These are phyloP conservation scores for Vigna trinervia DNA, from an alignment of 306 rosid genomes.

Conservation along the genomic window DNA sequence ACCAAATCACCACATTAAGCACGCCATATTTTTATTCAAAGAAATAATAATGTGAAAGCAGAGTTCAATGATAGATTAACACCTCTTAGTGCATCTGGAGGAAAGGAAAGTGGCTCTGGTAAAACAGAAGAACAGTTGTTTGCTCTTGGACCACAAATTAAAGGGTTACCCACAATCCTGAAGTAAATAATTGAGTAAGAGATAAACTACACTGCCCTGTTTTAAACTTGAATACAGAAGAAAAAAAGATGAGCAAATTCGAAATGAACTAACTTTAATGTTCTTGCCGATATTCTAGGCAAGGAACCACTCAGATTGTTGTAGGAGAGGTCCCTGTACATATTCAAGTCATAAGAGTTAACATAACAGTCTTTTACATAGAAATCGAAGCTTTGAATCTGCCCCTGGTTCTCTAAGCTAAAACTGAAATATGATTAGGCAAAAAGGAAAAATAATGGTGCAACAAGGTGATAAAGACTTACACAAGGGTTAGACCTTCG, in stretches of 20 bases:
- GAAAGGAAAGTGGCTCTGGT: conserved; percentile 93
- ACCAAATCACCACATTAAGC: conserved; percentile 45
- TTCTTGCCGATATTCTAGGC: conserved; percentile 90
- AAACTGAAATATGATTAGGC: conserved; percentile 1
- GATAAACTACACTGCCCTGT: conserved; percentile 7
- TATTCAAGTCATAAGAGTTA: conserved; percentile 37
- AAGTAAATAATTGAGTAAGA: conserved; percentile 23
- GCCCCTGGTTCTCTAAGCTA: not conserved
- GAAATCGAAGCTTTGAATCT: conserved; percentile 24
- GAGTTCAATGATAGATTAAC: conserved; percentile 11
- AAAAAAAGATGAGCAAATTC: conserved; percentile 6
- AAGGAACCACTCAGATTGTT: conserved; percentile 90
- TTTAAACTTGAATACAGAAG: conserved; percentile 22
- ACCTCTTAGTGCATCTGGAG: conserved; percentile 80
- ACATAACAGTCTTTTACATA: not conserved
- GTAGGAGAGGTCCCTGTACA: conserved; percentile 87
- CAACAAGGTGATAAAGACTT: conserved; percentile 54
- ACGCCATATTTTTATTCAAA: conserved; percentile 30
- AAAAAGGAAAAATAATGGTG: not conserved
- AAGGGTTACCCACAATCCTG: conserved; percentile 92
- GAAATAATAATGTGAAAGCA: conserved; percentile 14
- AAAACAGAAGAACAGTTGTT: conserved; percentile 79
- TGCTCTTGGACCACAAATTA: conserved; percentile 81
- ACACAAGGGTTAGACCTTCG: conserved; percentile 89
- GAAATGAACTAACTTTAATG: conserved; percentile 77